Evolutionary conservation across 2,329 filamentous ascomycete genomes (phyloP), one percentile per base, ranked within the genome.

Genomic region (Triangularia setosa): DNA sequence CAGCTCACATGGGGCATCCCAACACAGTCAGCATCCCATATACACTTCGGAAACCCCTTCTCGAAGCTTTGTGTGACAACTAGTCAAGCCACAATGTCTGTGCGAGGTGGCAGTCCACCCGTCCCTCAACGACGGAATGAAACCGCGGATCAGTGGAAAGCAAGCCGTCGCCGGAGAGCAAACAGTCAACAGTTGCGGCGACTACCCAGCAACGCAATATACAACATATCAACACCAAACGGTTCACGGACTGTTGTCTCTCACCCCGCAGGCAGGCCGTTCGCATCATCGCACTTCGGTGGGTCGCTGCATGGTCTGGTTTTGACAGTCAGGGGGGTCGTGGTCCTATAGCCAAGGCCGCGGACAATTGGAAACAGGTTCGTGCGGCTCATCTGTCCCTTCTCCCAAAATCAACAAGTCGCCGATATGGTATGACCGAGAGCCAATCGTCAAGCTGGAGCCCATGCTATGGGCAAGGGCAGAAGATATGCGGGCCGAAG

Each of bases 1-100:
- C 40, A 48, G 18, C 40, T 48, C 40, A 48, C 40, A 48, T 48
- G 40, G n/a, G 21, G 8, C n/a, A 21, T 21, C 40, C 40, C 40
- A 48, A 48, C 40, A 48, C 40, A 7, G 21, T 9, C n/a, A 48
- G 21, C 40, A 21, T 23, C 28, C 33, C 18, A 58, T 33, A 58
- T 24, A 30, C 24, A n/a, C 16, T 21, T 27, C 33, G 23, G 40
- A 25, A 60, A 60, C 12, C 35, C 24, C n/a, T 52, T 60, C 40
- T 60, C 35, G 58, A 48, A 59, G 57, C 57, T 24, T 59, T 59
- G 33, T 48, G 57, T 27, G 33, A 59, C 33, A 23, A 28, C 14
- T 35, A 58, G 18, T 23, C 27, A 58, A 60, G 33, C 40, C 40
- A 28, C 40, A 48, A 30, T 18, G 57, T 44, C 57, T 60, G 23